Conservation (phyloP, 2,329 filamentous ascomycete species). For the Cercospora canescens region DNA sequence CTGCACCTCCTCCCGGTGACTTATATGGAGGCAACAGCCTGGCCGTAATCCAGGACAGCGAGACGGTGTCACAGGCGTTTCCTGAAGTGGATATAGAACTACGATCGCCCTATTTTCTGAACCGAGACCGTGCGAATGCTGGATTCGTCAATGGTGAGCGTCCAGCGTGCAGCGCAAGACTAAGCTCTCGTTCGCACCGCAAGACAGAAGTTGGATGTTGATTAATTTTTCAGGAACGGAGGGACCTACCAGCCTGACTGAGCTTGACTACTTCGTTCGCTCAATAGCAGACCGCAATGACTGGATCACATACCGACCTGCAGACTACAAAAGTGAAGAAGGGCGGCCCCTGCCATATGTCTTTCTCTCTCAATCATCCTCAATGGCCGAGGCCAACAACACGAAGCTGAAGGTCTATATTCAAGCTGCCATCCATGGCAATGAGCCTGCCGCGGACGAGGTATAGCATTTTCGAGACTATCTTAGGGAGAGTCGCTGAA, state of each 20-base stretch:
- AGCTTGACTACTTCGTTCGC: conserved; percentile 29
- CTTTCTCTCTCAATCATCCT: conserved; percentile 19
- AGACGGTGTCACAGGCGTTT: conserved; percentile 35
- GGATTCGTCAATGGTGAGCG: conserved; percentile 31
- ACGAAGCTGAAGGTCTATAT: conserved; percentile 35
- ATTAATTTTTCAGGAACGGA: neutral
- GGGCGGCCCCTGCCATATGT: conserved; percentile 36
- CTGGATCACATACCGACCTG: conserved; percentile 35
- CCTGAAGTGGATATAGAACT: conserved; percentile 34
- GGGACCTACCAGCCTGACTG: neutral
- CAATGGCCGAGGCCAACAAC: neutral
- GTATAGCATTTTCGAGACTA: neutral
- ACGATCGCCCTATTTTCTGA: conserved; percentile 35
- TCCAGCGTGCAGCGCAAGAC: neutral
- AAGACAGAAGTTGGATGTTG: neutral
- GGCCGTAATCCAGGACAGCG: conserved; percentile 8
- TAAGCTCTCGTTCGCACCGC: too few species aligned
- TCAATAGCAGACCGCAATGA: conserved; percentile 35
- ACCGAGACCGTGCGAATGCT: conserved; percentile 31
- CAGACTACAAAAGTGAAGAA: conserved; percentile 37
- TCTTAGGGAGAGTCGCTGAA: neutral
- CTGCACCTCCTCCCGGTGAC: neutral
- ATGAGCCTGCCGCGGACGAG: conserved; percentile 40
- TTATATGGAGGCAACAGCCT: conserved; percentile 2
- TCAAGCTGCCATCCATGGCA: conserved; percentile 40